Conservation (phyloP, 2,329 filamentous ascomycete species). For the Xylaria sp. region DNA sequence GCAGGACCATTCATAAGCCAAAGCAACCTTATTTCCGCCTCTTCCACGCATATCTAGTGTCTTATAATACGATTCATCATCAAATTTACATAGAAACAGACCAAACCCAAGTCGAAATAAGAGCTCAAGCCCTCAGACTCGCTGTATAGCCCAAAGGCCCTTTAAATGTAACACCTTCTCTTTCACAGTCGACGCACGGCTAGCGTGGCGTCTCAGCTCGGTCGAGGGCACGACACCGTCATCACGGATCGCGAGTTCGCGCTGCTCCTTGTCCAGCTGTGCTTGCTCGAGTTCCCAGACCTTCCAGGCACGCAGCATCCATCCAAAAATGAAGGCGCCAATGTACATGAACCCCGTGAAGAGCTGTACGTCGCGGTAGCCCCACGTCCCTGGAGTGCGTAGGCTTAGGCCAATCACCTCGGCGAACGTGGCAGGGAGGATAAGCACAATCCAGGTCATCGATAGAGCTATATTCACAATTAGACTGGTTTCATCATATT, state of each 20-base stretch:
- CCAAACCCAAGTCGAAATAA: background rate
- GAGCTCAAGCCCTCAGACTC: conserved; percentile 34
- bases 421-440: conserved; percentile 75
- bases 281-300: conserved; percentile 52
- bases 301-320: conserved; percentile 57
- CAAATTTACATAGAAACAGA: background rate
- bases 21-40: background rate
- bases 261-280: conserved; percentile 44
- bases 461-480: conserved; percentile 60
- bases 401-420: conserved; percentile 72
- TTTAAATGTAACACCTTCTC: conserved; percentile 38
- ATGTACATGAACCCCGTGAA: conserved; percentile 72
- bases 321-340: conserved; percentile 60
- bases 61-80: background rate
- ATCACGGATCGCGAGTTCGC: conserved; percentile 45
- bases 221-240: conserved; percentile 40
- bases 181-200: conserved; percentile 33
- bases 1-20: no score
- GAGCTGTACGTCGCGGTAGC: conserved; percentile 64
- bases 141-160: conserved; percentile 43
- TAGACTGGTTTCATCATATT: no score
- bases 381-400: conserved; percentile 52
- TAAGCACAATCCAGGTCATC: conserved; percentile 76
- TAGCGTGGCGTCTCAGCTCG: conserved; percentile 33
- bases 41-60: background rate